A percentile compares a stretch with the other conserved stretches of the same genome.
Conservation (phyloP, 495 filamentous ascomycete species). For the Pseudomonodictys pantanalensis region DNA sequence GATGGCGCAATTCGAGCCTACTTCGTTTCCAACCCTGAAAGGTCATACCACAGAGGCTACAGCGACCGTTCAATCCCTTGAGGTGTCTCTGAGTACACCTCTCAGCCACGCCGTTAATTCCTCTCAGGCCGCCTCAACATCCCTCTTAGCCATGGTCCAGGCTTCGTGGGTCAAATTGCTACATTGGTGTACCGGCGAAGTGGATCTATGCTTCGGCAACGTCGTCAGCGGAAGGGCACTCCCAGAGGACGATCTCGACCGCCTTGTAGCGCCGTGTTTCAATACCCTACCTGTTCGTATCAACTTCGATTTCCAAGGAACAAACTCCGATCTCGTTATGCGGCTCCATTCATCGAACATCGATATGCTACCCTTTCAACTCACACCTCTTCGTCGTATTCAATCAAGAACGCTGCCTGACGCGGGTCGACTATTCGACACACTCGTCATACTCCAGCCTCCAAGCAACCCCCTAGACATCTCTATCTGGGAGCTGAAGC, state of each 20-base stretch:
- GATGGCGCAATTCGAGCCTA: constrained; percentile 51
- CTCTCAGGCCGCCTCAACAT: constrained; percentile 53
- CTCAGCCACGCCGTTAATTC: constrained; percentile 48
- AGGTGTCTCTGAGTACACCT: constrained; percentile 24
- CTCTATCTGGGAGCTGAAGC: constrained; percentile 60
- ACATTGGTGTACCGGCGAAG: constrained; percentile 47
- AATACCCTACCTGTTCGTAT: constrained; percentile 81
- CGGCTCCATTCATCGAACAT: constrained; percentile 57
- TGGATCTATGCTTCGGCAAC: constrained; percentile 79
- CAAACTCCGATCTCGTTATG: constrained; percentile 52
- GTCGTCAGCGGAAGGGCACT: constrained; percentile 71
- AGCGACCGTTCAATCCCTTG: constrained; percentile 10
- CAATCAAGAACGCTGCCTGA: constrained; percentile 47
- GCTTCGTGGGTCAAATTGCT: constrained; percentile 65
- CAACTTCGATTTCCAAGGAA: constrained; percentile 43
- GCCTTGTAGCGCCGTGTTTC: constrained; percentile 80
- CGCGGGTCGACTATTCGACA: constrained; percentile 63
- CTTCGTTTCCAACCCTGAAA: constrained; percentile 43
- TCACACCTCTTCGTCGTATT: constrained; percentile 64
- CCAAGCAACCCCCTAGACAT: constrained; percentile 50
- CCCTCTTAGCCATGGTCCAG: constrained; percentile 64
- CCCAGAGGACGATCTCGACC: constrained; percentile 60
- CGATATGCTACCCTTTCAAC: constrained; percentile 59
- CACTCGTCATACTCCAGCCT: constrained; percentile 70
- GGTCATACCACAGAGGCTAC: neutral